Evolutionary conservation across 2,329 filamentous ascomycete species (phyloP), one percentile per base, ranked within the genome.

Genomic region (Helotiales sp.): DNA sequence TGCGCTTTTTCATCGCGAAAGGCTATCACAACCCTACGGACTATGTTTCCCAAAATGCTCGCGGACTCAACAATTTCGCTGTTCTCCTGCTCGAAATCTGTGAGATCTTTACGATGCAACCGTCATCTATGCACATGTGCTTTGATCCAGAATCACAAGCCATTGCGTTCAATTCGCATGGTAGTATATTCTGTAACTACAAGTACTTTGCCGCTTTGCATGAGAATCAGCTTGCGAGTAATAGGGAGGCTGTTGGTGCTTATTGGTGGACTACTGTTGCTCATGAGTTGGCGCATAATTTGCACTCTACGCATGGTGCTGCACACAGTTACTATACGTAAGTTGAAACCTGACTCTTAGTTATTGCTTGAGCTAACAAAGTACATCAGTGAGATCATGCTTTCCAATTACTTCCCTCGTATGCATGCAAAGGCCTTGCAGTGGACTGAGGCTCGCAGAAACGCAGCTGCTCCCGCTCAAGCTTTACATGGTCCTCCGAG

Each of bases 261-360:
- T 96, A 93, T 79, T 98, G 93, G 93, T 97, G 89, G 84, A 89
- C 96, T 63, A 92, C 95, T n/a, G 73, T 97, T 60, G 96, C 92
- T 61, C 95, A 99, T 72, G 96, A 99, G 76, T 76, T 99, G 72
- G 93, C 95, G 57, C 95, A 99, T 75, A 99, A 99, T 71, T 76
- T 99, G 54, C 91, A 96, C 8, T 75, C 77, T 34, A 81, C 85
- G 62, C 93, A 98, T 73, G 88, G 88, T 68, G 79, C 89, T 15
- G 83, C 89, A 54, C 91, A 96, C 73, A 90, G 87, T 67, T 96
- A 87, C 70, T 96, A 95, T 70, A 93, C 88, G 76, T 86, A 75
- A 73, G 81, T 67, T 42, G 60, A 54, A 22, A 27, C 24, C 19
- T 46, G 49, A 12, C 42, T 48, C 51, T 17, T 22, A n/a, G 12